Percentiles rank a stretch among this genome's conserved stretches.
phyloP scores from a whole-genome alignment of 306 rosid species.

The Trichosanthes truncata region DNA sequence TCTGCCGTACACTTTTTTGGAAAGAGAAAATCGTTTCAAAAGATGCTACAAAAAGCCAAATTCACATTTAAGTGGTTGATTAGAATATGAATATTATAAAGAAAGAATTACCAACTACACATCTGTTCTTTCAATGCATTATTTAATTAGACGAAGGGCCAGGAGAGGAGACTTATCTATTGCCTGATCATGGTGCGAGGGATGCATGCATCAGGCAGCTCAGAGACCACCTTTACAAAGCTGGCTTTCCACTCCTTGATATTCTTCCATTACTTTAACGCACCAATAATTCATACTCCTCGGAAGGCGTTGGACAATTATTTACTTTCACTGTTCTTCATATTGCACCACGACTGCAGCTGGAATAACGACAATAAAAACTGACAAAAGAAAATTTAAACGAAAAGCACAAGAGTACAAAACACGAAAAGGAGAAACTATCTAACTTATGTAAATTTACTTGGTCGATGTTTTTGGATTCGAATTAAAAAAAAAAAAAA shows the following conservation, averaged over 20 bases:
- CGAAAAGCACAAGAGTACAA: background rate
- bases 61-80: background rate
- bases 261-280: background rate
- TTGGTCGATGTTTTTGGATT: background rate
- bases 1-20: background rate
- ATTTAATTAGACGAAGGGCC: background rate
- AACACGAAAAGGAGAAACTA: background rate
- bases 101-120: background rate
- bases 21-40: no score
- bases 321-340: background rate
- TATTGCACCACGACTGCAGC: background rate
- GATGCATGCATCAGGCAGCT: constrained; percentile 1
- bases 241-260: background rate
- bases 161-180: background rate
- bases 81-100: background rate
- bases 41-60: background rate
- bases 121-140: no score
- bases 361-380: background rate
- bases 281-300: background rate
- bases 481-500: background rate
- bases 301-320: background rate
- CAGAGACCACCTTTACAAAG: background rate
- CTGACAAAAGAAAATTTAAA: background rate
- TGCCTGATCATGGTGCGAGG: background rate
- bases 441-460: background rate